phyloP scores from a whole-genome alignment of 140 eudicot genomes.

The Stevia rebaudiana region DNA sequence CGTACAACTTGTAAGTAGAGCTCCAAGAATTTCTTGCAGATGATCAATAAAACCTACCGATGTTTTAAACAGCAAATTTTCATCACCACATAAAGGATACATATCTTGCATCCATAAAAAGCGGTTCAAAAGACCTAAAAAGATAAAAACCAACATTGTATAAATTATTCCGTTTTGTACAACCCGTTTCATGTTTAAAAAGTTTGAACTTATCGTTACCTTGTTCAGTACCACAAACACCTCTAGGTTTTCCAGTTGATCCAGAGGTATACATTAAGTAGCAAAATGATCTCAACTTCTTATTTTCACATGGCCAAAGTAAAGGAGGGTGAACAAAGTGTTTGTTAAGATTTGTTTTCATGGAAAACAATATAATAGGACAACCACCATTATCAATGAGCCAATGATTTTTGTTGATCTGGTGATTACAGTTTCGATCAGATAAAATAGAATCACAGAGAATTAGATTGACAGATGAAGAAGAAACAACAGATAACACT shows the following conservation, averaged over 20 bases:
- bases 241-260: constrained; percentile 88
- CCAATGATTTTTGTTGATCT: constrained; percentile 39
- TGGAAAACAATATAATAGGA: constrained; percentile 42
- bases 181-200: neutral
- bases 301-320: constrained; percentile 46
- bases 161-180: neutral
- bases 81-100: constrained; percentile 66
- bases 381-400: constrained; percentile 35
- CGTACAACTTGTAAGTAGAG: constrained; percentile 66
- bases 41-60: constrained; percentile 86
- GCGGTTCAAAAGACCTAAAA: constrained; percentile 83
- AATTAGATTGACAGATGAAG: constrained; percentile 56
- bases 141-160: neutral
- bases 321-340: constrained; percentile 24
- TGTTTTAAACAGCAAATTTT: constrained; percentile 74
- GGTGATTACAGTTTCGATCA: constrained; percentile 32
- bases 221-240: constrained; percentile 86
- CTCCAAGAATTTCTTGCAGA: constrained; percentile 80
- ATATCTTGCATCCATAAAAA: constrained; percentile 83
- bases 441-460: constrained; percentile 36
- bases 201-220: constrained; percentile 34
- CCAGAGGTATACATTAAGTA: constrained; percentile 95
- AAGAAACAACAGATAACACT: constrained; percentile 51
- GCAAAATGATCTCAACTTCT: constrained; percentile 45
- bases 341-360: constrained; percentile 27